These are phyloP conservation scores for Fraxinus ornus DNA, from an alignment of 305 asterid genomes.

Conservation along the genomic window DNA sequence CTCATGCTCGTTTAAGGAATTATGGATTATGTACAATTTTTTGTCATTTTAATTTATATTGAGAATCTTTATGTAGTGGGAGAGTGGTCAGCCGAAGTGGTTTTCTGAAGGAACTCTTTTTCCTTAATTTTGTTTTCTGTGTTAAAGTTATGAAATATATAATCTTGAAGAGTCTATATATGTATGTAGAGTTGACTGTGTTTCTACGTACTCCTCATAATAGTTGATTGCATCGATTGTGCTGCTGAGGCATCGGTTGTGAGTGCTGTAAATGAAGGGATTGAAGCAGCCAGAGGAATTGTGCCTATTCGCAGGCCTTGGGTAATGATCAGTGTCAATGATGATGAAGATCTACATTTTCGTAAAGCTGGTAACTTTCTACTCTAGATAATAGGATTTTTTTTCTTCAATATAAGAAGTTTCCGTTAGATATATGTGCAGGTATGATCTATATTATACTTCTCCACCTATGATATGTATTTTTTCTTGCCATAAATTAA, in stretches of 20 bases:
- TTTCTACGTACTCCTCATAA: constrained; percentile 13
- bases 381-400: neutral
- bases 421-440: neutral
- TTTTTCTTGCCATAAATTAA: neutral
- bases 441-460: neutral
- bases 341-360: constrained; percentile 80
- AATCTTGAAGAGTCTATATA: neutral
- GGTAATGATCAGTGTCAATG: constrained; percentile 96
- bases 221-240: constrained; percentile 97
- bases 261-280: constrained; percentile 81
- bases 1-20: neutral
- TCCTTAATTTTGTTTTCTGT: neutral
- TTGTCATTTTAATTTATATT: neutral
- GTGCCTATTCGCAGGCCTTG: constrained; percentile 80
- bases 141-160: neutral
- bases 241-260: constrained; percentile 91
- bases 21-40: neutral
- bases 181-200: neutral
- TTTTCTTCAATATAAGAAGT: neutral
- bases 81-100: neutral
- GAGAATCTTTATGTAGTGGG: neutral
- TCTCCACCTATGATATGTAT: neutral
- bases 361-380: constrained; percentile 78
- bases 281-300: constrained; percentile 69
- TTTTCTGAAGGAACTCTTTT: neutral